Conservation (phyloP, 2,329 filamentous ascomycete species). For the Epichloe sylvatica region DNA sequence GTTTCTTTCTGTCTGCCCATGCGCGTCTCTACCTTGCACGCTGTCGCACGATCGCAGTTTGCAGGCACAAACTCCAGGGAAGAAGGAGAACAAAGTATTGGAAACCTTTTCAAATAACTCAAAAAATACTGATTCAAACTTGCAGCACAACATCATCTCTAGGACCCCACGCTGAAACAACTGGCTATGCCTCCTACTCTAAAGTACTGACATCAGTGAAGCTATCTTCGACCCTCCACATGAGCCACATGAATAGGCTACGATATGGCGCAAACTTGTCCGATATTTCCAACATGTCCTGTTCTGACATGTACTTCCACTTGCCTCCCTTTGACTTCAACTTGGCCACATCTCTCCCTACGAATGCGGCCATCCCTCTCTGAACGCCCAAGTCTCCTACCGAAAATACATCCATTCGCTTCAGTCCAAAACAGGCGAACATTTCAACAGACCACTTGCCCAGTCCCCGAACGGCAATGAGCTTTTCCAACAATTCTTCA, state of each 20-base stretch:
- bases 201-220: slow-evolving; percentile 53
- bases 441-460: slow-evolving; percentile 92
- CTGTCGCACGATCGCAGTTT: not conserved
- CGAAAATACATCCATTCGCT: slow-evolving; percentile 86
- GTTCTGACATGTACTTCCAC: slow-evolving; percentile 96
- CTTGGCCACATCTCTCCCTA: slow-evolving; percentile 70
- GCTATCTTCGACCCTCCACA: slow-evolving; percentile 69
- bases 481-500: slow-evolving; percentile 67
- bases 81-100: no score
- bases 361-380: slow-evolving; percentile 80
- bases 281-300: slow-evolving; percentile 76
- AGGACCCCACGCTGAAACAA: not conserved
- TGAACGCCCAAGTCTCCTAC: slow-evolving; percentile 89
- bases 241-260: slow-evolving; percentile 95
- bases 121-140: no score
- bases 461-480: slow-evolving; percentile 76
- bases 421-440: slow-evolving; percentile 94
- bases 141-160: no score
- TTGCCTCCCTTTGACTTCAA: slow-evolving; percentile 71
- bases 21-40: not conserved
- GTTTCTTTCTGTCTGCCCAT: not conserved
- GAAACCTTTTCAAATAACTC: no score
- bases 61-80: no score
- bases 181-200: slow-evolving; percentile 21
- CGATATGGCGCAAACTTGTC: slow-evolving; percentile 76